phyloP scores from a whole-genome alignment of 768 basidiomycete genomes.

The Austroboletus eburneus region DNA sequence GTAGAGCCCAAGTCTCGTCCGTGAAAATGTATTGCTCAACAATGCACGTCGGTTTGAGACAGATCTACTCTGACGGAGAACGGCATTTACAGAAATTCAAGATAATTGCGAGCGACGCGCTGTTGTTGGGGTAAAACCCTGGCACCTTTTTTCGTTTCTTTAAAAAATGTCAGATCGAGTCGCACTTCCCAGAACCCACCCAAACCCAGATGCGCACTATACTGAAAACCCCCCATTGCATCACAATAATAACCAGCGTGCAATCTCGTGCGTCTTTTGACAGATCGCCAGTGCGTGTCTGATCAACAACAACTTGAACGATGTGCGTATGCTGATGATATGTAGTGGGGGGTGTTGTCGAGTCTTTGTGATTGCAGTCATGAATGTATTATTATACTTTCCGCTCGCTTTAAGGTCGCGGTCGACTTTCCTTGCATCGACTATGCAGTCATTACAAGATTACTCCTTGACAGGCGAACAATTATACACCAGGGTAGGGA shows the following conservation, averaged over 20 bases:
- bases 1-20: constrained; percentile 5
- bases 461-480: constrained; percentile 70
- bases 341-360: too few species aligned
- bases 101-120: constrained; percentile 61
- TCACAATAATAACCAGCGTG: constrained; percentile 46
- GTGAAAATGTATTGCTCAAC: constrained; percentile 70
- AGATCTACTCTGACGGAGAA: constrained; percentile 60
- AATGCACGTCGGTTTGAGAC: constrained; percentile 76
- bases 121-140: constrained; percentile 65
- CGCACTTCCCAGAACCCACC: background rate
- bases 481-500: too few species aligned
- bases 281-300: too few species aligned
- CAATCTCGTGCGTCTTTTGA: too few species aligned
- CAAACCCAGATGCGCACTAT: constrained; percentile 71
- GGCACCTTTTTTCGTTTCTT: too few species aligned
- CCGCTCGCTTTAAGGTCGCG: constrained; percentile 63
- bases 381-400: too few species aligned
- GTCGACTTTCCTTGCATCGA: constrained; percentile 69
- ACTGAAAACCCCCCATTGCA: constrained; percentile 82
- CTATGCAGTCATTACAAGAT: constrained; percentile 79
- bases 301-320: too few species aligned
- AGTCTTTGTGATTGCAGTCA: constrained; percentile 33
- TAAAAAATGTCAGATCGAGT: too few species aligned
- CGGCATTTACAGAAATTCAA: constrained; percentile 57
- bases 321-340: too few species aligned